Conservation (phyloP, 148 eudicot genomes). For the Polygonum maritimum region DNA sequence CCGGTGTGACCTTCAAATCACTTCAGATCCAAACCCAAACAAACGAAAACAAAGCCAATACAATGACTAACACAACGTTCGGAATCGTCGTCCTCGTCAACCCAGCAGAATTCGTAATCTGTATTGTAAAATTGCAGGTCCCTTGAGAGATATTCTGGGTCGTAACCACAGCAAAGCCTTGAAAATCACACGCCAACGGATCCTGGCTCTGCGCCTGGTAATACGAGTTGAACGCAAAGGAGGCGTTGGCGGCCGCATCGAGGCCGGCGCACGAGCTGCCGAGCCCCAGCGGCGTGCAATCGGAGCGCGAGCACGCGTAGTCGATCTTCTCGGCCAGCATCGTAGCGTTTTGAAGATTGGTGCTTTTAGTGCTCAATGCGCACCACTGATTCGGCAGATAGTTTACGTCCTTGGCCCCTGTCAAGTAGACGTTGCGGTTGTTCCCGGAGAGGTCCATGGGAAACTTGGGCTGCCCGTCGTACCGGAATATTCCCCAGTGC, state of each 20-base stretch:
- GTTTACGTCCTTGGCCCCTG: conserved; percentile 47
- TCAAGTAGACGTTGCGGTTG: conserved; percentile 31
- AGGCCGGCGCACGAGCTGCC: conserved; percentile 69
- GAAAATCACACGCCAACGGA: conserved; percentile 42
- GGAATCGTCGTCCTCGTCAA: too few species aligned
- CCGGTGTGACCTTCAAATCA: not conserved
- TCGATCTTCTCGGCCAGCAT: conserved; percentile 44
- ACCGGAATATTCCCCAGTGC: conserved; percentile 88
- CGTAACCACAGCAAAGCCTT: conserved; percentile 57
- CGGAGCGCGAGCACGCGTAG: conserved; percentile 56
- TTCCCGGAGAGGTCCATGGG: conserved; percentile 49
- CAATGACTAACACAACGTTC: not conserved
- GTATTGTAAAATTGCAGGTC: conserved; percentile 69
- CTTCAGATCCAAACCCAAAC: not conserved
- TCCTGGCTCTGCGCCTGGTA: conserved; percentile 61
- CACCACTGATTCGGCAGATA: conserved; percentile 68
- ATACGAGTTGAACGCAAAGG: conserved; percentile 72
- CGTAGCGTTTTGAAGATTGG: conserved; percentile 22
- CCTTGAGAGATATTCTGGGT: conserved; percentile 50
- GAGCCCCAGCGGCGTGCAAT: conserved; percentile 71
- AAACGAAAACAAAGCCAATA: not conserved
- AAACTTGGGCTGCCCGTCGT: conserved; percentile 81
- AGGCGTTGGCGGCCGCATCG: conserved; percentile 49
- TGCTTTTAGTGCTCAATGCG: conserved; percentile 41
- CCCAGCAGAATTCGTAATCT: conserved; percentile 23